phyloP scores from a whole-genome alignment of 2,329 filamentous ascomycete species.

The Ophiocordyceps camponoti-floridani region DNA sequence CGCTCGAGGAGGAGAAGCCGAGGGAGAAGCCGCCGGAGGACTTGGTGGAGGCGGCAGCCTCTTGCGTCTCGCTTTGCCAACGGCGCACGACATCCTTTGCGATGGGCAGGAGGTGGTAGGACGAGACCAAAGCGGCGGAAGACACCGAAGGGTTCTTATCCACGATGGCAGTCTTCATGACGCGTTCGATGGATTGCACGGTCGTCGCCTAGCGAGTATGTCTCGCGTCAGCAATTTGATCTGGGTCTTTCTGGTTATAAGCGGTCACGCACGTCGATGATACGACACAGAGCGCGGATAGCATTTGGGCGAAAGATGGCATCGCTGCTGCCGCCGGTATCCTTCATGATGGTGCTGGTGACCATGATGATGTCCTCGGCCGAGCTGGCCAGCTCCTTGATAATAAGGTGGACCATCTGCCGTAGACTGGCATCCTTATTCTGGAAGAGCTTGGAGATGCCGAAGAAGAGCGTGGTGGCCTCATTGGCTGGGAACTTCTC shows the following conservation, averaged over 20 bases:
- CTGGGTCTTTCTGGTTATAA: too few relatives aligned
- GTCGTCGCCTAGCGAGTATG: constrained; percentile 51
- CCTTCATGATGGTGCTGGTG: constrained; percentile 98
- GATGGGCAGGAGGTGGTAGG: constrained; percentile 93
- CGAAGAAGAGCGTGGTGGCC: constrained; percentile 95
- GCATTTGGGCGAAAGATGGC: constrained; percentile 90
- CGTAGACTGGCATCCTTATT: constrained; percentile 96
- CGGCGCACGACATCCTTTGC: constrained; percentile 87
- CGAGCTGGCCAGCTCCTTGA: constrained; percentile 91
- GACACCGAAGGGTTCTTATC: constrained; percentile 97
- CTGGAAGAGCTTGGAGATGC: constrained; percentile 97
- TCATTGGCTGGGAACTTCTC: constrained; percentile 95
- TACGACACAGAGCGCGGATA: constrained; percentile 84
- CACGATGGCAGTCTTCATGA: constrained; percentile 98
- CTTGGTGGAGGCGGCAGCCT: constrained; percentile 81
- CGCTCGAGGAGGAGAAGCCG: constrained; percentile 69
- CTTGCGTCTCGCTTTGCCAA: constrained; percentile 98
- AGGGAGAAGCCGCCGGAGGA: constrained; percentile 79
- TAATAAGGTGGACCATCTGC: constrained; percentile 96
- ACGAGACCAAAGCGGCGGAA: constrained; percentile 87
- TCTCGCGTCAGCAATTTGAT: constrained; percentile 8
- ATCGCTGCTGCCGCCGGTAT: constrained; percentile 88
- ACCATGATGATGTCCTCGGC: constrained; percentile 99
- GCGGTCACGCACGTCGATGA: constrained; percentile 61
- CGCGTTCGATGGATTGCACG: constrained; percentile 91